phyloP scores from a whole-genome alignment of 108 stramenopile species.

The Parmales sp. region DNA sequence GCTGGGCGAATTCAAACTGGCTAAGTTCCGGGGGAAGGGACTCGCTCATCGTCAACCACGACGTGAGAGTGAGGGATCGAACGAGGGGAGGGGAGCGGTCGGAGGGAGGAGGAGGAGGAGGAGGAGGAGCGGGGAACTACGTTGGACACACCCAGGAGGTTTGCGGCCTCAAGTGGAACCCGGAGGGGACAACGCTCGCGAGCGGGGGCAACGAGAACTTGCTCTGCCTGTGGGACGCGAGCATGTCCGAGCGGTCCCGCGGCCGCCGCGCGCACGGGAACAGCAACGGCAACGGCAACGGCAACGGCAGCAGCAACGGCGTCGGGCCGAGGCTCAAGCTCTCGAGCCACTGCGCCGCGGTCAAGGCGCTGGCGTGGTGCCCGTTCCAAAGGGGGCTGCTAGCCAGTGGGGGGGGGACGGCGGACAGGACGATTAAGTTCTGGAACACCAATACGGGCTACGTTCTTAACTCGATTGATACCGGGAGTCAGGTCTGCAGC shows the following conservation, averaged over 20 bases:
- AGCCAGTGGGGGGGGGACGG: conserved; percentile 93
- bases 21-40: conserved; percentile 75
- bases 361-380: conserved; percentile 97
- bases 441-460: conserved; percentile 96
- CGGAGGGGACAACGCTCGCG: conserved; percentile 84
- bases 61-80: conserved; percentile 62
- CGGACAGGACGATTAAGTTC: conserved; percentile 96
- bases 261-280: conserved; percentile 6
- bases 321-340: conserved; percentile 32
- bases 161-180: conserved; percentile 74
- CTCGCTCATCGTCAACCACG: conserved; percentile 85
- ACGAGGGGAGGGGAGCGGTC: too few relatives aligned
- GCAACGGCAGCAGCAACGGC: conserved; percentile 8
- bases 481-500: conserved; percentile 93
- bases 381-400: conserved; percentile 89
- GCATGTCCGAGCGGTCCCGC: conserved; percentile 37
- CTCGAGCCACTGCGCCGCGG: conserved; percentile 81
- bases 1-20: conserved; percentile 91
- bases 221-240: conserved; percentile 93
- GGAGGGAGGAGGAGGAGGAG: too few relatives aligned
- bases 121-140: conserved; percentile 33
- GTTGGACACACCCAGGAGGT: conserved; percentile 40
- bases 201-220: conserved; percentile 97
- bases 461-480: conserved; percentile 88
- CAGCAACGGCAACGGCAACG: neutral